phyloP scores from a whole-genome alignment of 31 red algal genomes.

The Endocladia muricata region DNA sequence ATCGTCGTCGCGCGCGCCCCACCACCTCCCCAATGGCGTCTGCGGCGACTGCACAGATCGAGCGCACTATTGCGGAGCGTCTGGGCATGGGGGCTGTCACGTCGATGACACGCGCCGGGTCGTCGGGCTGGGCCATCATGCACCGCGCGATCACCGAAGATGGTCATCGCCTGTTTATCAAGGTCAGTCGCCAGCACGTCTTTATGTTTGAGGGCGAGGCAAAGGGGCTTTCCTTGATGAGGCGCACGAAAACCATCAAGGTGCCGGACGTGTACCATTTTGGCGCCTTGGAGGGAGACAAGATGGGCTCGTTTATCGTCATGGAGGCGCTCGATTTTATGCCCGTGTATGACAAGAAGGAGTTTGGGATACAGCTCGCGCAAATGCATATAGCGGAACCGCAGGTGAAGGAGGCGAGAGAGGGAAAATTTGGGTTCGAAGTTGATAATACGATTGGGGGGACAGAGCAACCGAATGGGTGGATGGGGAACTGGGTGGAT shows the following conservation, averaged over 20 bases:
- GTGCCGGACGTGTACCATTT: constrained; percentile 66
- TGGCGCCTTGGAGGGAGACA: constrained; percentile 28
- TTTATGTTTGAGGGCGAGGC: constrained; percentile 88
- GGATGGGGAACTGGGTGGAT: constrained; percentile 86
- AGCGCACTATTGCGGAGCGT: constrained; percentile 23
- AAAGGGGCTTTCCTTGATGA: constrained; percentile 72
- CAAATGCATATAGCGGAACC: constrained; percentile 79
- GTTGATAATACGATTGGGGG: constrained; percentile 85
- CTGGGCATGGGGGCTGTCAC: constrained; percentile 46
- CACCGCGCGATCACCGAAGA: constrained; percentile 47
- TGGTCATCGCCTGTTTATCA: constrained; percentile 71
- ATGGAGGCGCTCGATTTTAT: constrained; percentile 77
- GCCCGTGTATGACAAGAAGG: constrained; percentile 20
- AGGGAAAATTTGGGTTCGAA: constrained; percentile 74
- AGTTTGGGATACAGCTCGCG: constrained; percentile 73
- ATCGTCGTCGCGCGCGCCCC: too few species aligned
- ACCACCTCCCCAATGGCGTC: constrained; percentile 10
- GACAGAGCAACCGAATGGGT: constrained; percentile 90
- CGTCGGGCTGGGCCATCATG: constrained; percentile 76
- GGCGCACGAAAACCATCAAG: constrained; percentile 61
- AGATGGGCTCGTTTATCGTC: constrained; percentile 81
- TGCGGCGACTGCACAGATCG: constrained; percentile 39
- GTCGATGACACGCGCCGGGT: constrained; percentile 49
- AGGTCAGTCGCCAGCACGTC: constrained; percentile 58
- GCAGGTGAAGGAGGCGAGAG: constrained; percentile 25